Percentiles rank a stretch among this genome's conserved stretches.
phyloP scores from a whole-genome alignment of 2,329 filamentous ascomycete species.

The Lasiodiplodia sp. region DNA sequence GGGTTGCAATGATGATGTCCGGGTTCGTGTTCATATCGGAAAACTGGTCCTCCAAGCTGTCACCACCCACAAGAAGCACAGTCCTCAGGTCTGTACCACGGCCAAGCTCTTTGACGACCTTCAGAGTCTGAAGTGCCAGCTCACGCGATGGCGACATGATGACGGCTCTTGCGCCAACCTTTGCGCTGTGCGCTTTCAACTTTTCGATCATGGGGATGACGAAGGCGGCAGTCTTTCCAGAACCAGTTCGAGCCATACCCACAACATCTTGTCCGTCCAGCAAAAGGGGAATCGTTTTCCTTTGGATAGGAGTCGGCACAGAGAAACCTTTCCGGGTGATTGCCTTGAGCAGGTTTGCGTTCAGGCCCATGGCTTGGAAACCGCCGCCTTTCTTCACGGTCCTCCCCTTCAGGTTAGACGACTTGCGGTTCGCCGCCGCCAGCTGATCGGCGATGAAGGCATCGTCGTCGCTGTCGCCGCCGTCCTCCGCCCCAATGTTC shows the following conservation, averaged over 20 bases:
- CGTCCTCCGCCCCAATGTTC: constrained; percentile 56
- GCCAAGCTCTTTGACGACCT: constrained; percentile 94
- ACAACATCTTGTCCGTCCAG: constrained; percentile 94
- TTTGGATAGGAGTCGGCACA: constrained; percentile 95
- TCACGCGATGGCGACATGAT: constrained; percentile 94
- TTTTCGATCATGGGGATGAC: constrained; percentile 98
- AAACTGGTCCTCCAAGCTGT: constrained; percentile 95
- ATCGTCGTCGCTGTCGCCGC: constrained; percentile 72
- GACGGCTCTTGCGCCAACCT: constrained; percentile 84
- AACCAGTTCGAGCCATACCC: constrained; percentile 98
- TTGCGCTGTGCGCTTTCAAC: constrained; percentile 84
- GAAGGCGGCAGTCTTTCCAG: constrained; percentile 97
- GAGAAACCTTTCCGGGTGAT: constrained; percentile 95
- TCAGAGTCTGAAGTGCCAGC: constrained; percentile 90
- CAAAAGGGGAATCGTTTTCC: constrained; percentile 93
- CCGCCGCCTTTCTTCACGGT: constrained; percentile 94
- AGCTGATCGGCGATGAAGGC: constrained; percentile 91
- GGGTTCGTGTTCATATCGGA: constrained; percentile 91
- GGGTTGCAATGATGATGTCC: constrained; percentile 96
- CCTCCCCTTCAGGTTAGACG: constrained; percentile 80
- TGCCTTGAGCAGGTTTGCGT: constrained; percentile 82
- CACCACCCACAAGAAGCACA: constrained; percentile 91
- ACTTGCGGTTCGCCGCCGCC: constrained; percentile 86
- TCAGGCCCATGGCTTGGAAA: constrained; percentile 94
- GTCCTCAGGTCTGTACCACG: constrained; percentile 89